Base-by-base conservation (phyloP, 495 filamentous ascomycete species). In the Aspergillus asperescens region DNA sequence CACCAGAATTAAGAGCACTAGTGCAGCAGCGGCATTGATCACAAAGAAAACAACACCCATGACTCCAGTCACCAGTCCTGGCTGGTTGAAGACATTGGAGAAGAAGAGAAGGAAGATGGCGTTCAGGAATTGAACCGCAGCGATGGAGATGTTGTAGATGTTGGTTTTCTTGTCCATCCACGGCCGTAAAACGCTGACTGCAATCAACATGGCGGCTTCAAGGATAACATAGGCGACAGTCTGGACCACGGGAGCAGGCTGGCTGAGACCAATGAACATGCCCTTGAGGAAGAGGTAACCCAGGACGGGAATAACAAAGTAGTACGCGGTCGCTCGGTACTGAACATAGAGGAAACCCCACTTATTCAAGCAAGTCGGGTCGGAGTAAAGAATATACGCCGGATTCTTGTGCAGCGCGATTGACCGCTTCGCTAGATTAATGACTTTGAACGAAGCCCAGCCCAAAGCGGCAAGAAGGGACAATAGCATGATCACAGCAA, bases 121-220 rank as follows among this genome's bases (percentile, higher is more conserved):
- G 66, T 95, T 95, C 65, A 96, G 63, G 65, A 97, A 95, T 71
- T 96, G 97, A 62, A 96, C 74, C 24, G 80, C 84, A 48, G 81
- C 84, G 62, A 98, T 97, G 48, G 91, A 77, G 57, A 98, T 95
- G 74, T 97, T 97, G 79, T 94, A 95, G 43, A 84, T 81, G 66
- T 98, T 98, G 53, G 92, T 96, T 72, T 90, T 93, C 81, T 96
- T 97, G 76, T 98, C 93, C 93, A 98, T 97, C 84, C 90, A 98
- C 6, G 93, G 93, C 34, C 89, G 84, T 59, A 96, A 72, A 38
- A 95, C 82, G 55, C 81, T 86, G 28, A 89, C 83, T 24, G 65
- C 81, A 60, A 97, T 85, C 56, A 98, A 77, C 60, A 88, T 84
- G 23, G 62, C 81, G 0, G 87, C 86, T 73, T 98, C 93, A 54